Conservation (phyloP, 2,329 filamentous ascomycete genomes). For the Berkeleyomyces basicola region DNA sequence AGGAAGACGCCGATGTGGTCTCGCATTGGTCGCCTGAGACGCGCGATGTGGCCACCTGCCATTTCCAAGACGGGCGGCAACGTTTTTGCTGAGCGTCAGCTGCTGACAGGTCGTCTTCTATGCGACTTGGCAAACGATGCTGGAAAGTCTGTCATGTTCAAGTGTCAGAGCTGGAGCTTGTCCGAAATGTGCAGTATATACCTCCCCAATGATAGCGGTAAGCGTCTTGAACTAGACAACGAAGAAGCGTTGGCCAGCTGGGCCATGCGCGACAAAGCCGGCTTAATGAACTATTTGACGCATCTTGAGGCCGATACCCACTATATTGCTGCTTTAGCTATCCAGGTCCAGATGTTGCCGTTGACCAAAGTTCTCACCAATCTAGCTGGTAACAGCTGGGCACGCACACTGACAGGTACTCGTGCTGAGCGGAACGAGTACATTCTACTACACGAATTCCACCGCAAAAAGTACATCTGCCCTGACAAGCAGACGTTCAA, state of each 20-base stretch:
- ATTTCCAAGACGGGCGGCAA: constrained; percentile 75
- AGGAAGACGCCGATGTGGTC: constrained; percentile 93
- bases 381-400: constrained; percentile 95
- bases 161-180: constrained; percentile 95
- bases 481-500: constrained; percentile 84
- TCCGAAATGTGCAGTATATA: constrained; percentile 96
- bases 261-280: constrained; percentile 60
- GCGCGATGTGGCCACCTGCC: constrained; percentile 70
- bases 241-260: constrained; percentile 75
- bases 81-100: constrained; percentile 82
- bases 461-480: constrained; percentile 94
- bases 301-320: constrained; percentile 94
- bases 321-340: constrained; percentile 78
- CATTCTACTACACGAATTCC: constrained; percentile 93
- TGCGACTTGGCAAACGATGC: constrained; percentile 94
- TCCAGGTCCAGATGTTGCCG: constrained; percentile 81
- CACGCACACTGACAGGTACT: constrained; percentile 84
- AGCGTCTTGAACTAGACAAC: constrained; percentile 70
- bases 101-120: constrained; percentile 75
- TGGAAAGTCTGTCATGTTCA: constrained; percentile 90
- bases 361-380: constrained; percentile 93
- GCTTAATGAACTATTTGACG: constrained; percentile 80
- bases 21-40: constrained; percentile 70
- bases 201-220: constrained; percentile 49
- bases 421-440: constrained; percentile 97